Conservation (phyloP, 2,329 filamentous ascomycete genomes). For the Cadophora malorum region DNA sequence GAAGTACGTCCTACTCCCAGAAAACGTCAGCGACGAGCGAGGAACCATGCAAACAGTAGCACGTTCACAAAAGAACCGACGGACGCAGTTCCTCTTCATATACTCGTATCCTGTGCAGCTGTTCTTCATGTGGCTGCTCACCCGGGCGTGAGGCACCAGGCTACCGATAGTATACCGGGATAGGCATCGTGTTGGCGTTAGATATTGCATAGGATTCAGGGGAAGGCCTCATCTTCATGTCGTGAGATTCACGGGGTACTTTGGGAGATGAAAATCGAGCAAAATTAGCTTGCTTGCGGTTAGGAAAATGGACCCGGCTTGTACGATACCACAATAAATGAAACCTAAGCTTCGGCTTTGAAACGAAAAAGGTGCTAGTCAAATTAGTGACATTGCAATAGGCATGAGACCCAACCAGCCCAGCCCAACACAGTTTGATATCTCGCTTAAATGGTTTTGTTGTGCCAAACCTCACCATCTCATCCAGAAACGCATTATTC, state of each 20-base stretch:
- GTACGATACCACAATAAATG: neutral
- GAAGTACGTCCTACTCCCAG: conserved; percentile 93
- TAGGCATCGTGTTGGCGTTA: conserved; percentile 38
- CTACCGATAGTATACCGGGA: conserved; percentile 8
- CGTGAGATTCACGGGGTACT: neutral
- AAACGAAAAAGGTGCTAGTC: neutral
- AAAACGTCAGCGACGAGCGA: conserved; percentile 70
- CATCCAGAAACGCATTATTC: too few relatives aligned
- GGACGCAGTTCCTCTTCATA: conserved; percentile 90
- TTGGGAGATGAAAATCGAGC: neutral
- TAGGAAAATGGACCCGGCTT: neutral
- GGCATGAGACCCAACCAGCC: neutral
- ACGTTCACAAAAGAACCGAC: conserved; percentile 82
- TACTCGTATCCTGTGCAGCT: conserved; percentile 96
- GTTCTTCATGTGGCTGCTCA: conserved; percentile 89
- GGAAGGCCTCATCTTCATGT: neutral
- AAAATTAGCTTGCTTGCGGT: neutral
- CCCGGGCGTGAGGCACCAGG: conserved; percentile 33
- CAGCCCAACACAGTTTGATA: too few relatives aligned
- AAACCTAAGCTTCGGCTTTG: neutral
- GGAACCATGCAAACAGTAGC: conserved; percentile 73
- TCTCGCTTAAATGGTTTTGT: too few relatives aligned
- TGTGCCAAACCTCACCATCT: too few relatives aligned
- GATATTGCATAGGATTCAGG: neutral
- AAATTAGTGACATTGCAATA: neutral